A percentile compares a stretch with the other conserved stretches of the same genome.
These are phyloP conservation scores for Claviceps capensis DNA, from an alignment of 2,329 filamentous ascomycete genomes.

Conservation along the genomic window DNA sequence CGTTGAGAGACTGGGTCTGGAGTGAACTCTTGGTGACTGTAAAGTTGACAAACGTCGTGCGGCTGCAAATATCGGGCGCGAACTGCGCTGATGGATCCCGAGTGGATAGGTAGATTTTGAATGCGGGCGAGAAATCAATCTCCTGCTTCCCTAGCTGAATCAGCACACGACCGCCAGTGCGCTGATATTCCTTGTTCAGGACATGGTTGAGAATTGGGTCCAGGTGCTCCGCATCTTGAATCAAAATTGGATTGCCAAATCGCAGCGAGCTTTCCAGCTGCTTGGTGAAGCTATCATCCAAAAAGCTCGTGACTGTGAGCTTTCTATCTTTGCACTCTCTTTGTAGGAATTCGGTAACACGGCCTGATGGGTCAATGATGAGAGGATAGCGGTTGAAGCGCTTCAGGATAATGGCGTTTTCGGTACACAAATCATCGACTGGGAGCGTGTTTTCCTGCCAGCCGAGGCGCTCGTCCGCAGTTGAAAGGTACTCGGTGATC, in stretches of 20 bases:
- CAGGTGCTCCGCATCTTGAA: conserved; percentile 93
- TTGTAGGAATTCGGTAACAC: conserved; percentile 88
- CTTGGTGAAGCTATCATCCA: conserved; percentile 96
- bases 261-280: conserved; percentile 92
- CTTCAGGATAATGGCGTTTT: conserved; percentile 95
- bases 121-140: conserved; percentile 95
- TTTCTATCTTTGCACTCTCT: conserved; percentile 88
- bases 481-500: conserved; percentile 91
- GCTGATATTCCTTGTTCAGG: conserved; percentile 98
- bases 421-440: conserved; percentile 93
- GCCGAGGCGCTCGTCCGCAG: conserved; percentile 81
- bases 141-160: conserved; percentile 98
- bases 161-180: conserved; percentile 91
- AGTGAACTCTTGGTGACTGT: conserved; percentile 98
- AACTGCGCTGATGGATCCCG: conserved; percentile 93
- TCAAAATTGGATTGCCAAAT: conserved; percentile 96
- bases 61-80: conserved; percentile 91
- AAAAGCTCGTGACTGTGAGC: conserved; percentile 91
- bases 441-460: conserved; percentile 94
- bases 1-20: conserved; percentile 93
- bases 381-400: conserved; percentile 97
- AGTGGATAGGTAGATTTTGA: conserved; percentile 90
- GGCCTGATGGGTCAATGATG: conserved; percentile 93
- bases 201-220: conserved; percentile 97
- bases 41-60: conserved; percentile 98